These are phyloP conservation scores for Phytophthora podocarpi DNA, from an alignment of 352 stramenopile species.

Conservation along the genomic window DNA sequence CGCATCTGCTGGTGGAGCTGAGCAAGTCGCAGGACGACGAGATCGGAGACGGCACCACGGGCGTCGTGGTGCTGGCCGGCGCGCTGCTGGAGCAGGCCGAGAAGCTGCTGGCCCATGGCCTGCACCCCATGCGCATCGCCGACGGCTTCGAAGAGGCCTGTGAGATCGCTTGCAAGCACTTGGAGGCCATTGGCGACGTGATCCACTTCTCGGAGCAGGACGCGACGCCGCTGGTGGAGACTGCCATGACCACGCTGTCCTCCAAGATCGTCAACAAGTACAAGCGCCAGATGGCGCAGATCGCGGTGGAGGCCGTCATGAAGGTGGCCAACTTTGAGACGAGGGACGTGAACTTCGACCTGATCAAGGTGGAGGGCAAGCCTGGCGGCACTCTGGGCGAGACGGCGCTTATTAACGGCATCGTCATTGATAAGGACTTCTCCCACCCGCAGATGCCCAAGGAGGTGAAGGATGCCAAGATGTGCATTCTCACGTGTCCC, in stretches of 20 bases:
- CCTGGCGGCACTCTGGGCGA: conserved; percentile 97
- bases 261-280: conserved; percentile 99
- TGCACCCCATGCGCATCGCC: conserved; percentile 98
- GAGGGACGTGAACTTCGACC: conserved; percentile 99
- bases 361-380: conserved; percentile 99
- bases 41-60: conserved; percentile 99
- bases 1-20: conserved; percentile 98
- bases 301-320: conserved; percentile 98
- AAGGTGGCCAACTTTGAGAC: conserved; percentile 98
- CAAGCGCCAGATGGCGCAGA: conserved; percentile 99
- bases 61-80: conserved; percentile 98
- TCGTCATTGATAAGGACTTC: conserved; percentile 99
- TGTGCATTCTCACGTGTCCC: conserved; percentile 99
- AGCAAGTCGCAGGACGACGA: conserved; percentile 99
- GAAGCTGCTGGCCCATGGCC: conserved; percentile 95
- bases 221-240: conserved; percentile 95
- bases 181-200: conserved; percentile 95
- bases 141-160: conserved; percentile 99
- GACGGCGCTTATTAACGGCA: conserved; percentile 98
- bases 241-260: conserved; percentile 98
- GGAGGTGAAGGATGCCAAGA: conserved; percentile 96
- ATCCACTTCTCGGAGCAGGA: conserved; percentile 97
- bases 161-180: conserved; percentile 94
- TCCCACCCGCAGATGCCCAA: conserved; percentile 99
- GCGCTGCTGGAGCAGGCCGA: conserved; percentile 97